phyloP scores from a whole-genome alignment of 345 rosid species.

The Ceriops decandra region DNA sequence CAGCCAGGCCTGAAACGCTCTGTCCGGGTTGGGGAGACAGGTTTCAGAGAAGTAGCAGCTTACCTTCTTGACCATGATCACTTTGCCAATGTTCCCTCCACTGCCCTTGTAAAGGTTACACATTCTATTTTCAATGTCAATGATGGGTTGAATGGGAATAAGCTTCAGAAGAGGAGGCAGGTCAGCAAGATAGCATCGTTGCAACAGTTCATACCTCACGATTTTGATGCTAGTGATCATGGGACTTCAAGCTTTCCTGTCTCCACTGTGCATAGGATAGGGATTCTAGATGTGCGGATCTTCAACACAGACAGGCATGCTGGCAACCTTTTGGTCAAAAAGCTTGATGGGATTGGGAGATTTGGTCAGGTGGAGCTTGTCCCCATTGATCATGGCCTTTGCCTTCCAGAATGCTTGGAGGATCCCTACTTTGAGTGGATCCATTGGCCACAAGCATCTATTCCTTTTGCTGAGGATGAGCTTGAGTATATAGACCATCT shows the following conservation, averaged over 20 bases:
- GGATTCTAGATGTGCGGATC: constrained; percentile 39
- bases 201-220: constrained; percentile 43
- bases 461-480: constrained; percentile 45
- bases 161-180: constrained; percentile 18
- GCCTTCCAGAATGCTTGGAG: constrained; percentile 46
- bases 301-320: constrained; percentile 42
- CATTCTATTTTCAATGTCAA: constrained; percentile 38
- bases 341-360: constrained; percentile 32
- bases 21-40: constrained; percentile 44
- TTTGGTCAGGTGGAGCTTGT: constrained; percentile 36
- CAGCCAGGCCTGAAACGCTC: constrained; percentile 46
- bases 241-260: constrained; percentile 48
- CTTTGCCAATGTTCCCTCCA: constrained; percentile 44
- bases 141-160: constrained; percentile 27
- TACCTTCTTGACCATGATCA: constrained; percentile 43
- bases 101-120: constrained; percentile 41
- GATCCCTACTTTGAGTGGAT: constrained; percentile 50
- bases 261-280: constrained; percentile 38
- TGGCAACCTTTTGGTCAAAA: constrained; percentile 42
- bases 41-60: constrained; percentile 45
- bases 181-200: constrained; percentile 45
- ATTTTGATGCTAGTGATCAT: constrained; percentile 47
- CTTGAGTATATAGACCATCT: constrained; percentile 34
- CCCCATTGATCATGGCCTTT: constrained; percentile 48
- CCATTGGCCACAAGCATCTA: constrained; percentile 49